A percentile compares a stretch with the other conserved stretches of the same genome.
These are phyloP conservation scores for Fusarium fracticaudum DNA, from an alignment of 2,329 filamentous ascomycete genomes.

Conservation along the genomic window DNA sequence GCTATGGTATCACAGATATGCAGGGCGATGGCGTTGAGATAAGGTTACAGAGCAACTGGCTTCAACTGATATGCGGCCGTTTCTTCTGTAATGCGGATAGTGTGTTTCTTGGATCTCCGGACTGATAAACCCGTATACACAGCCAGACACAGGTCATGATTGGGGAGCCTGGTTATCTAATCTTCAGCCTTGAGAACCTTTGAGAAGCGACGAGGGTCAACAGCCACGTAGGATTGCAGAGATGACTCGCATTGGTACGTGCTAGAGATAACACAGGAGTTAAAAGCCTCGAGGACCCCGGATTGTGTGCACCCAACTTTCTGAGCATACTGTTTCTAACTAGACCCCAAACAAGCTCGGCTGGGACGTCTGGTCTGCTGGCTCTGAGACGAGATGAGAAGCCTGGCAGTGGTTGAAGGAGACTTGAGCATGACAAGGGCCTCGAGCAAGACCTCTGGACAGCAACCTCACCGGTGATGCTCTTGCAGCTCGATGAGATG, in stretches of 20 bases:
- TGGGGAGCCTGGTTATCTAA: constrained; percentile 42
- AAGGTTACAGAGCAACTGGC: constrained; percentile 31
- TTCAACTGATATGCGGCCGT: constrained; percentile 38
- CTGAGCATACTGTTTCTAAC: too few species aligned
- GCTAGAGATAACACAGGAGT: constrained; percentile 18
- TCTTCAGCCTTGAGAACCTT: constrained; percentile 34
- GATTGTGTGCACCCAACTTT: not conserved
- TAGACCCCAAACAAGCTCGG: not conserved
- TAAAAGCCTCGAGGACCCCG: not conserved
- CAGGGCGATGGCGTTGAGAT: constrained; percentile 32
- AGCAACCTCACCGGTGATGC: not conserved
- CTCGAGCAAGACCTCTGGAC: not conserved
- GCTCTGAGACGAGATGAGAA: not conserved
- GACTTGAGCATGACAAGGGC: not conserved
- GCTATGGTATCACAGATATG: constrained; percentile 26
- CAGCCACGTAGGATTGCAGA: constrained; percentile 30
- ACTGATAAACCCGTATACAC: constrained; percentile 33
- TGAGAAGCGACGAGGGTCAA: constrained; percentile 24
- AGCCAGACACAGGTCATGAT: constrained; percentile 34
- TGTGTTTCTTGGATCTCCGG: constrained; percentile 35
- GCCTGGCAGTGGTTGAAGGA: not conserved
- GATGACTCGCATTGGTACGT: constrained; percentile 23
- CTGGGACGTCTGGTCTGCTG: not conserved
- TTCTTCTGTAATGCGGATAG: constrained; percentile 35
- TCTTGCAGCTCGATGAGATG: constrained; percentile 3